Evolutionary conservation across 257 asterid species (phyloP).

Genomic region (Solanum tarijense): DNA sequence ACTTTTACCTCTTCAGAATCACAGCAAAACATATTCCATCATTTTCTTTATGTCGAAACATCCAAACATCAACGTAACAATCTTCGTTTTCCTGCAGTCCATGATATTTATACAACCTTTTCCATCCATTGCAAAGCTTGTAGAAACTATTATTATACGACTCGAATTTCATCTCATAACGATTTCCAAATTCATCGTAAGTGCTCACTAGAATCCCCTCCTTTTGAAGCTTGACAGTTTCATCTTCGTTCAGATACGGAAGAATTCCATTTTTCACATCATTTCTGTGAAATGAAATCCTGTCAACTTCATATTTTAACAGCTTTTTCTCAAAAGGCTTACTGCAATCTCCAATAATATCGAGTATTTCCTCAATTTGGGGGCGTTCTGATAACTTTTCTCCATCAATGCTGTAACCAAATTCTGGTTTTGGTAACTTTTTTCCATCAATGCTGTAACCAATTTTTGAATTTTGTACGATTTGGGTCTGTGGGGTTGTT

Average conservation of each 20-base stretch:
- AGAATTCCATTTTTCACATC: not conserved
- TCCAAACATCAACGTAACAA: constrained; percentile 1
- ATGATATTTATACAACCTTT: not conserved
- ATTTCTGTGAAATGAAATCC: not conserved
- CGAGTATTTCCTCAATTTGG: not conserved
- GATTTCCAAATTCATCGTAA: not conserved
- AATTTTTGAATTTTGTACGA: not conserved
- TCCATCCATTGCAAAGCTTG: constrained; percentile 1
- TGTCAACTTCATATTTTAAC: not conserved
- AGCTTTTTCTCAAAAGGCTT: not conserved
- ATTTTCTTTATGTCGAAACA: not conserved
- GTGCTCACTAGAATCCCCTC: not conserved
- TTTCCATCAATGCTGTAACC: not conserved
- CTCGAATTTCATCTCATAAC: not conserved
- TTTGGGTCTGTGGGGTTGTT: not conserved
- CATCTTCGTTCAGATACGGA: not conserved
- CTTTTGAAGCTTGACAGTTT: not conserved
- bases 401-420: not conserved
- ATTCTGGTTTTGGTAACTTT: not conserved
- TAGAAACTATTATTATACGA: not conserved
- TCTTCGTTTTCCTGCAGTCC: not conserved
- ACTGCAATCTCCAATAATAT: not conserved
- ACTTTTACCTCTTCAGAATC: not conserved
- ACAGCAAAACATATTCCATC: not conserved
- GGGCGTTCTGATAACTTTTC: not conserved